Base-by-base conservation (phyloP, 495 filamentous ascomycete genomes). In the Aspergillus sclerotiicarbonarius region DNA sequence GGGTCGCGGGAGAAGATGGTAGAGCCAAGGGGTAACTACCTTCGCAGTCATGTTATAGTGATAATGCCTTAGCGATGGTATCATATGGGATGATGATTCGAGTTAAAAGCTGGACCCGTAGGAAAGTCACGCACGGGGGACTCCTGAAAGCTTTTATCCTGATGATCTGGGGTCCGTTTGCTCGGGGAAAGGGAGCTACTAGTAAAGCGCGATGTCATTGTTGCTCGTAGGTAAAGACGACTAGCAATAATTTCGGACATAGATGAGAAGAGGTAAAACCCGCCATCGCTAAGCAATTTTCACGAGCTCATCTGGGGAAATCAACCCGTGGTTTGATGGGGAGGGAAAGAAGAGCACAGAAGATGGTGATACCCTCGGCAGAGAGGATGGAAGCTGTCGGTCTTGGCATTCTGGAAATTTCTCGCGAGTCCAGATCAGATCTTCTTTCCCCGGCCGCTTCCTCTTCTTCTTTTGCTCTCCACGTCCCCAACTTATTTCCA, bases 381-480 rank as follows among this genome's bases (percentile, higher is more conserved):
- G 66, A 41, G 45, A 57, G 54, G 51, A 57, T 54, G 60, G 49
- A 59, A 70, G 63, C 62, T 67, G 54, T 50, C 54, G 65, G 76
- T 73, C 76, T 79, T 79, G 76, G 76, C 76, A 79, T 79, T 79
- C 76, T 79, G 76, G 76, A 79, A 79, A 79, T 78, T 79, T 79
- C 76, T 79, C 75, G 67, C 65, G 62, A 72, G 63, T 66, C 70
- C 67, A 67, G 69, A 70, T 73, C 72, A 67, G 69, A 70, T 72
- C 72, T 72, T 69, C 66, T 56, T 71, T 62, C 66, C 62, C 51
- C 59, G 52, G 60, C 67, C 61, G 61, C 49, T 58, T 52, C 45
- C 58, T 65, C 65, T 69, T 62, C 53, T 64, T 64, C 63, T 61
- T 57, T 65, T 65, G 60, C 57, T 68, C 57, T 68, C 54, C 62